Evolutionary conservation across 192 early-diverging fungal species (phyloP), one percentile per base, ranked within the genome.

Genomic region (Linnemannia elongata): DNA sequence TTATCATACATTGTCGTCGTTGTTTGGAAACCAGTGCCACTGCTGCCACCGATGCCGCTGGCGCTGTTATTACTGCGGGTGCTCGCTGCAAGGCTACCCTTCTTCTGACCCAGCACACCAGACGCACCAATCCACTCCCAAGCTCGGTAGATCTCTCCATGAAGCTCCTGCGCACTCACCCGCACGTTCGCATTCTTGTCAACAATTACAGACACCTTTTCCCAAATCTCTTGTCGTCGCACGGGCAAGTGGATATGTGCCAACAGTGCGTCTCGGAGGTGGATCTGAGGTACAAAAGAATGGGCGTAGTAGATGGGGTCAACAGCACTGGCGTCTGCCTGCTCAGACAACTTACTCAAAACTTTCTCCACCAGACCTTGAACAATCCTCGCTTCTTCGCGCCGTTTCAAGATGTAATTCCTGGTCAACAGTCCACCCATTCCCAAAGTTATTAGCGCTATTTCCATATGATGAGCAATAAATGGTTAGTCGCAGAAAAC

Each of bases 41-140:
- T 24, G 42, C 0, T 41, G 17, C 33, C 38, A 72, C 1, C 38
- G 24, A 9, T 49, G 27, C 72, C n/a, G 45, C 38, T 15, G n/a
- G 60, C 27, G 13, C 60, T 66, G 12, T 13, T 33, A 15, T 9
- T 10, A 35, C n/a, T 27, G 1, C 60, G 60, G 0, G 9, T 30
- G 60, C 60, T 66, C 3, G 30, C 60, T 30, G 30, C 30, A 12
- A 39, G 30, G 24, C 49, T 45, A 15, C 44, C 13, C 44, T 45
- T 75, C 44, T 75, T 81, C 38, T 39, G 42, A 63, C 79, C 70
- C 45, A 63, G 42, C 24, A 54, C 42, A 41, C 75, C 75, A 17
- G 80, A 70, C 4, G 80, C 89, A 6, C 92, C 93, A 15, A 93
- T 90, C 93, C 93, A 94, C 69, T 94, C 92, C 93, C 93, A 94